phyloP scores from a whole-genome alignment of 2,329 filamentous ascomycete species.

The Sporothrix pseudoabietina region DNA sequence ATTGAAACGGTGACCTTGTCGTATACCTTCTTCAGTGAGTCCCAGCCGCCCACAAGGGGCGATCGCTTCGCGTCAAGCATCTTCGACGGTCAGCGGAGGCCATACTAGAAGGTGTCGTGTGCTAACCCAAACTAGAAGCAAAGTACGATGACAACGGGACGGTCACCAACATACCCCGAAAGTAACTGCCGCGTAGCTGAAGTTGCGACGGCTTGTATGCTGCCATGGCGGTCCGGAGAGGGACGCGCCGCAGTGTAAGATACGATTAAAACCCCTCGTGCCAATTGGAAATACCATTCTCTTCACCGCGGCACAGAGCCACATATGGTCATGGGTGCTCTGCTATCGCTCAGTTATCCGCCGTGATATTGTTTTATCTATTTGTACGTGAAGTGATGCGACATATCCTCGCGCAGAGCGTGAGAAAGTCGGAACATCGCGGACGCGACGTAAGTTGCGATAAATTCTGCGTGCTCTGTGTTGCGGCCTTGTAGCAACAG shows the following conservation, averaged over 20 bases:
- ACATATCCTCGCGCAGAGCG: not conserved
- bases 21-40: conserved; percentile 97
- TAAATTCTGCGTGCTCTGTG: too few relatives aligned
- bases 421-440: not conserved
- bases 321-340: not conserved
- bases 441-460: not conserved
- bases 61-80: too few relatives aligned
- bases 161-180: conserved; percentile 48
- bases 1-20: conserved; percentile 94
- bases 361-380: not conserved
- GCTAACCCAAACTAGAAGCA: conserved; percentile 59
- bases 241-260: not conserved
- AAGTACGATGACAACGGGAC: conserved; percentile 81
- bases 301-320: not conserved
- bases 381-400: not conserved
- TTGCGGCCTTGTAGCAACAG: too few relatives aligned
- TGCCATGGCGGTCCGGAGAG: not conserved
- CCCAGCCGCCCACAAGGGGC: not conserved
- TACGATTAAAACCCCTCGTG: not conserved
- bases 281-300: not conserved
- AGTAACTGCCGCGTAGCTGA: not conserved
- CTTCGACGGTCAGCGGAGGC: too few relatives aligned
- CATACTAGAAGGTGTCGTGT: not conserved
- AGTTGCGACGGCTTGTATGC: not conserved
- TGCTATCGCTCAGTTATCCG: not conserved